These are phyloP conservation scores for Luffa aegyptiaca DNA, from an alignment of 306 rosid genomes.

Conservation along the genomic window DNA sequence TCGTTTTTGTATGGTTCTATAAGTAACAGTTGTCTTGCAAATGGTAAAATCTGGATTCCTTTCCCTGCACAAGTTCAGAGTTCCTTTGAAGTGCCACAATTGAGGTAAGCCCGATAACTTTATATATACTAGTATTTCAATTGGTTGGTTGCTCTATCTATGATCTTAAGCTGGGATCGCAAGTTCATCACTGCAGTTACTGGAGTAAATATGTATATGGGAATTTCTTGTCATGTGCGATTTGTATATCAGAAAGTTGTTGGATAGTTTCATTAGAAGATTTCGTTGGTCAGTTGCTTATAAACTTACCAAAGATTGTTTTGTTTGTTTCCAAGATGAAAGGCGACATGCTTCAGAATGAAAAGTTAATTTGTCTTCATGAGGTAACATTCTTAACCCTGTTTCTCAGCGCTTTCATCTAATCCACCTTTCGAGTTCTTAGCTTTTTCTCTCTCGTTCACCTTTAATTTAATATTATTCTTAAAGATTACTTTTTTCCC, in stretches of 20 bases:
- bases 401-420: neutral
- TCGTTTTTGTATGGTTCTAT: neutral
- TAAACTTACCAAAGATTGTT: neutral
- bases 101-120: neutral
- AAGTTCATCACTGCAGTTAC: neutral
- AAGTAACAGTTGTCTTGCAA: neutral
- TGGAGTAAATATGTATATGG: neutral
- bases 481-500: neutral
- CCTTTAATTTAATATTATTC: neutral
- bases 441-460: neutral
- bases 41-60: neutral
- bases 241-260: neutral
- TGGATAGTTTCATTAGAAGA: neutral
- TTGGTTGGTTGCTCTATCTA: neutral
- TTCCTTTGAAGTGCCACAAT: neutral
- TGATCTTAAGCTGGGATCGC: neutral
- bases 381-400: constrained; percentile 2
- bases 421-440: neutral
- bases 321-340: neutral
- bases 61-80: neutral
- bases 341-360: neutral
- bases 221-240: neutral
- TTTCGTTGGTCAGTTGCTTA: neutral
- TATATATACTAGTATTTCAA: neutral
- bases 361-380: neutral